phyloP scores from a whole-genome alignment of 225 moss, liverwort and hornwort genomes.

The Straminergon stramineum region DNA sequence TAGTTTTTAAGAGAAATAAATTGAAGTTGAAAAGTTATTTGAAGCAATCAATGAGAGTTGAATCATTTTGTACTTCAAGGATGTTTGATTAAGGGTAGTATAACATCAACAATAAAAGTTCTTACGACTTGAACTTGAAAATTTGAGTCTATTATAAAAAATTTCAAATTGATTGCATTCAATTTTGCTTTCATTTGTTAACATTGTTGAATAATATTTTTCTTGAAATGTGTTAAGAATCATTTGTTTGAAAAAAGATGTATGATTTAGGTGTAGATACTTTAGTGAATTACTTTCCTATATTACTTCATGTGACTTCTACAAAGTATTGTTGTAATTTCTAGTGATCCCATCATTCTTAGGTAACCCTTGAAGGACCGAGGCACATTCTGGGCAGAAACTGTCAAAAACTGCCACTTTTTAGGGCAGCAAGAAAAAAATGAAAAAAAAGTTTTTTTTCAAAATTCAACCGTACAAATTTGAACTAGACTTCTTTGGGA shows the following conservation, averaged over 20 bases:
- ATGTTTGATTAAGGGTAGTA: neutral
- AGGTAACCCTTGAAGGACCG: too few species aligned
- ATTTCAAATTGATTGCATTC: neutral
- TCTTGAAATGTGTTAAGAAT: accelerated
- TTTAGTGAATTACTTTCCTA: neutral
- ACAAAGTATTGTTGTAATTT: too few species aligned
- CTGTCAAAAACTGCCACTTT: too few species aligned
- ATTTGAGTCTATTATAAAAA: neutral
- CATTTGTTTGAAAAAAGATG: neutral
- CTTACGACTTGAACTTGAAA: accelerated
- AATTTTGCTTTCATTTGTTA: neutral
- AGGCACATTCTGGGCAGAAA: too few species aligned
- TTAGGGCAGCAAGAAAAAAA: too few species aligned
- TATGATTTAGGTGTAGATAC: neutral
- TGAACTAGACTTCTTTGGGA: too few species aligned
- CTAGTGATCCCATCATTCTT: accelerated
- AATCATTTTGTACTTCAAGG: neutral
- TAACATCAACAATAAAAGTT: neutral
- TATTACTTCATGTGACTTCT: neutral
- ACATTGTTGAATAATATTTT: neutral
- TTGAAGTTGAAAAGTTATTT: neutral
- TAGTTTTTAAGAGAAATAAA: neutral
- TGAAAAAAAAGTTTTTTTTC: too few species aligned
- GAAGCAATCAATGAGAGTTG: neutral
- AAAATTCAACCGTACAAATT: too few species aligned